phyloP scores from a whole-genome alignment of 208 protist genomes.

The Leishmania major region DNA sequence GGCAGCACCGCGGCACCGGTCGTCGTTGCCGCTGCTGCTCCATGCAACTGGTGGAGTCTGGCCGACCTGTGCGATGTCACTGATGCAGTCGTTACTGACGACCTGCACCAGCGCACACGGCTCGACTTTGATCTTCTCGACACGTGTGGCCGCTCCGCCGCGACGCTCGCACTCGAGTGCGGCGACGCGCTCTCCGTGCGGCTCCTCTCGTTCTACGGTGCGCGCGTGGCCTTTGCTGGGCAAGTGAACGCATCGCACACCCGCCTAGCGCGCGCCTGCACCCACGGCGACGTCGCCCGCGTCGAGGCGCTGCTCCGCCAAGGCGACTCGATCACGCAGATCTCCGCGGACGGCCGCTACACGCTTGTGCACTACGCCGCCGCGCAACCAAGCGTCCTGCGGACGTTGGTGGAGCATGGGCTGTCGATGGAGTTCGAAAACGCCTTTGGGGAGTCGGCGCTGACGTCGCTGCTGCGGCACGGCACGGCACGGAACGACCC shows the following conservation, averaged over 20 bases:
- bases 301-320: slow-evolving; percentile 67
- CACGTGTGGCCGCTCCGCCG: slow-evolving; percentile 15
- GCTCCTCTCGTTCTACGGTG: slow-evolving; percentile 66
- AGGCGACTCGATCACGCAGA: slow-evolving; percentile 49
- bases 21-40: not conserved
- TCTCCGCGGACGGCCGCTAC: slow-evolving; percentile 83
- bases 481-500: slow-evolving; percentile 72
- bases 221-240: slow-evolving; percentile 12
- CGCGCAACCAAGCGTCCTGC: slow-evolving; percentile 48
- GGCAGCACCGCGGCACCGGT: not conserved
- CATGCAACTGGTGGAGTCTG: slow-evolving; percentile 17
- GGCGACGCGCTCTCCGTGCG: slow-evolving; percentile 51
- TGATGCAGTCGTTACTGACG: not conserved
- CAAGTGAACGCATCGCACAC: slow-evolving; percentile 70
- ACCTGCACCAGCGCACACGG: not conserved
- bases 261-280: slow-evolving; percentile 64
- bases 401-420: slow-evolving; percentile 47
- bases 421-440: slow-evolving; percentile 73
- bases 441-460: slow-evolving; percentile 63
- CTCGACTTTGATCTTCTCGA: slow-evolving; percentile 46
- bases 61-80: slow-evolving; percentile 4
- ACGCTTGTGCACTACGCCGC: slow-evolving; percentile 87
- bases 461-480: slow-evolving; percentile 74
- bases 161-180: slow-evolving; percentile 36
- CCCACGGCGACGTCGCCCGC: slow-evolving; percentile 46